Evolutionary conservation across 768 basidiomycete genomes (phyloP), one percentile per base, ranked within the genome.

Genomic region (Mycena belliarum): DNA sequence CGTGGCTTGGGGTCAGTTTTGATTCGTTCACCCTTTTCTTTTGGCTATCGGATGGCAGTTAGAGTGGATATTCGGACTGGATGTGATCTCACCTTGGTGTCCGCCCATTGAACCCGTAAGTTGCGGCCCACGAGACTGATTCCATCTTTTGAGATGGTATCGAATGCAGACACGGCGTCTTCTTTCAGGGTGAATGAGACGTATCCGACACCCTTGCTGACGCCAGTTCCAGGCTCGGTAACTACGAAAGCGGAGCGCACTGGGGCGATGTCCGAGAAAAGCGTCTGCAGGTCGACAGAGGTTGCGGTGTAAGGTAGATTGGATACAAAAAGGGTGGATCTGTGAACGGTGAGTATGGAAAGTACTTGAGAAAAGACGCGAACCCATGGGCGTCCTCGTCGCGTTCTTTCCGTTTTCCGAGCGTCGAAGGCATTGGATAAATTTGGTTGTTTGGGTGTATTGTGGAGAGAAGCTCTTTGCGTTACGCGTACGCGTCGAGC

Each of bases 201-300:
- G 69, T 97, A 98, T 59, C 97, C 97, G 21, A 98, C 95, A 61
- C 96, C 96, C 70, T 98, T 97, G 1, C 93, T 95, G 6, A 83
- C 75, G 18, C 86, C 85, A 1, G 84, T 82, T 32, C 81, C 88
- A 9, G 82, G 85, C 52, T 95, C 88, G 14, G 86, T 84, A 20
- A 98, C 97, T 8, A 99, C 87, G 67, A 99, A 98, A 0, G 95
- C 95, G 20, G 89, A 88, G 35, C 94, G 84, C 16, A 99, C 91
- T 26, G 97, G 97, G 1, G 94, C 97, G 62, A 97, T 84, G 71
- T 95, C 93, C 8, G 95, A 98, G 76, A 98, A 97, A 21, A 95
- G 82, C 0, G 95, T 94, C 65, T 92, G 85, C 26, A 98, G 79
- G 72, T 97, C 94, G 45, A 87, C 87, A 8, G 93, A 92, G 10